phyloP scores from a whole-genome alignment of 208 protist genomes.

The Wallacemonas sp. region DNA sequence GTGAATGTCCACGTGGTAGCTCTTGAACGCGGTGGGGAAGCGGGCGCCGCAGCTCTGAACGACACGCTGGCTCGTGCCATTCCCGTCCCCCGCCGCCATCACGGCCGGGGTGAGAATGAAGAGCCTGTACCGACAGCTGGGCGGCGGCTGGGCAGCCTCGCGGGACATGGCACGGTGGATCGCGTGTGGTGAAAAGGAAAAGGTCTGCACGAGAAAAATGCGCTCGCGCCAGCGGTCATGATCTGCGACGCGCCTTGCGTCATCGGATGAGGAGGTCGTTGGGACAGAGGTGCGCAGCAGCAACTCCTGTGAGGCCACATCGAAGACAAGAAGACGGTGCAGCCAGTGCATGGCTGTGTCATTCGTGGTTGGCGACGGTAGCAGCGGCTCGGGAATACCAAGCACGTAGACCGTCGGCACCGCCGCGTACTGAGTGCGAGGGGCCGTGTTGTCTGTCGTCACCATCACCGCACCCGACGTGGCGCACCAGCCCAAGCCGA shows the following conservation, averaged over 20 bases:
- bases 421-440: conserved; percentile 27
- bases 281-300: conserved; percentile 17
- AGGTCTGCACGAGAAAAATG: conserved; percentile 36
- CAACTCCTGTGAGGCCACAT: conserved; percentile 28
- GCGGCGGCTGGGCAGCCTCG: not conserved
- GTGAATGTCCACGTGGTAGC: conserved; percentile 6
- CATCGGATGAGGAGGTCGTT: not conserved
- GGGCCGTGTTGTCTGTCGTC: conserved; percentile 13
- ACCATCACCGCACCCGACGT: not conserved
- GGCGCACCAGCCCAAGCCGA: not conserved
- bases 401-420: conserved; percentile 31
- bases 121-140: not conserved
- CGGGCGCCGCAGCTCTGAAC: not conserved
- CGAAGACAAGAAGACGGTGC: conserved; percentile 29
- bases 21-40: conserved; percentile 26
- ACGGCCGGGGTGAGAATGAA: not conserved
- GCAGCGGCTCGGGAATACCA: conserved; percentile 25
- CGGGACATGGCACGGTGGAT: not conserved
- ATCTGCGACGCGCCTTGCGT: not conserved
- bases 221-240: too few species aligned
- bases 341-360: conserved; percentile 4
- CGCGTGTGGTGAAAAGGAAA: conserved; percentile 21
- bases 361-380: not conserved
- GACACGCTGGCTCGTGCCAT: not conserved
- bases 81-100: not conserved